Base-by-base conservation (phyloP, 371 early-diverging fungal genomes). In the Lichtheimia corymbifera region DNA sequence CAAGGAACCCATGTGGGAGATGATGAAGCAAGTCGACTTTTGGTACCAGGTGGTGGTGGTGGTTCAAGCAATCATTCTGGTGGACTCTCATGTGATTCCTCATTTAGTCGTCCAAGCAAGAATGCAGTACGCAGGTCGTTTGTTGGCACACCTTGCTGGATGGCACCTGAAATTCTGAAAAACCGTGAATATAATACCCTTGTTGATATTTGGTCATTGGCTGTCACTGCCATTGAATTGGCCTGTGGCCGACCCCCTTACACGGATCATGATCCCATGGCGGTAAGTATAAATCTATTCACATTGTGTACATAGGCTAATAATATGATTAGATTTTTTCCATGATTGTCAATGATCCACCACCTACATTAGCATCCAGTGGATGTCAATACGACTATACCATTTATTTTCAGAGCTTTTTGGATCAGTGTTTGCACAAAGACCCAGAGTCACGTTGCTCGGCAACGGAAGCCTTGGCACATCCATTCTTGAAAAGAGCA, bases 191-290 rank as follows among this genome's bases (percentile, higher is more conserved):
- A 90, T 69, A 91, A 92, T 59, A 84, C 76, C 58, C 91, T 90
- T 70, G 87, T 87, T 5, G 95, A 95, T 69, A 85, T 95, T 17
- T 95, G 95, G 95, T 88, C 92, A 2, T 79, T 97, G 9, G 99
- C 98, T 1, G 96, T 98, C 60, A 97, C 99, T 3, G 89, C 94
- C 18, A 91, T 95, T 53, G 99, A 98, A 69, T 83, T 98, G 43
- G 93, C 95, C 15, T 92, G 91, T 24, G 97, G 97, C 7, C 89
- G 88, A 55, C 99, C 98, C 1, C 98, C 98, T 4, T 92, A 89
- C 60, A 89, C 93, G 5, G 90, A 97, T 50, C 85, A 89, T 58
- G 96, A 96, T 67, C 94, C 96, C 6, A 78, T 94, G 35, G 85
- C 91, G 11, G 80, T 73, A 79, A 71, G 62, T 54, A 41, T 13